Base-by-base conservation (phyloP, 176 grass and related monocot genomes). In the Panicum miliaceum region DNA sequence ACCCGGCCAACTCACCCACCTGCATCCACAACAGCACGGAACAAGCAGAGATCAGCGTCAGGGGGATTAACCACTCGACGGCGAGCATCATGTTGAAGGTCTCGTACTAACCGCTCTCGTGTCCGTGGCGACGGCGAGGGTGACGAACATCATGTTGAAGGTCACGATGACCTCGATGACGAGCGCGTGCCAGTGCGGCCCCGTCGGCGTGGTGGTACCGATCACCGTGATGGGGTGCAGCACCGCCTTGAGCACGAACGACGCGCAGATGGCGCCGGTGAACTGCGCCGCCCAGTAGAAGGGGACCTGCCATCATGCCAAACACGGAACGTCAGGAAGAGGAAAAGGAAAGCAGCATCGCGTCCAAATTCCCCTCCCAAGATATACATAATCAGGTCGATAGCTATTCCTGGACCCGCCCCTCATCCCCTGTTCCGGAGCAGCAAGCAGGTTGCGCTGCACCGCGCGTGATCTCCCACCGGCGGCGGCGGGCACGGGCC, bases 121-220 rank as follows among this genome's bases (percentile, higher is more conserved):
- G 82, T 99, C 96, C 36, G 96, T 99, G 25, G 96, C 96, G 23
- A 99, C 96, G 12, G 96, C 96, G 59, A 91, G 88, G 1, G 96
- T 99, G 46, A 99, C 96, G 16, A 99, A 96, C 91, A 99, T 99
- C 96, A 99, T 99, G 91, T 91, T 93, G 84, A 99, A 99, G 13
- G 96, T 96, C 1, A 99, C 96, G 35, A 99, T 68, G 36, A 92
- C 15, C 87, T 99, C 96, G 35, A 89, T 87, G 78, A 96, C 40
- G 40, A 99, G 89, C 20, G 96, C 71, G 16, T 95, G 94, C 88
- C 86, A 87, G 48, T 87, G 83, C 14, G 93, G 84, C 38, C 85
- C 96, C 3, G 81, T 50, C 5, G 96, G 96, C 46, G 43, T 71
- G 46, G 96, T 99, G 15, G 85, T 88, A 37, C 96, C 96, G 37